Base-by-base conservation (phyloP, 2,329 filamentous ascomycete species). In the Ciborinia camelliae region DNA sequence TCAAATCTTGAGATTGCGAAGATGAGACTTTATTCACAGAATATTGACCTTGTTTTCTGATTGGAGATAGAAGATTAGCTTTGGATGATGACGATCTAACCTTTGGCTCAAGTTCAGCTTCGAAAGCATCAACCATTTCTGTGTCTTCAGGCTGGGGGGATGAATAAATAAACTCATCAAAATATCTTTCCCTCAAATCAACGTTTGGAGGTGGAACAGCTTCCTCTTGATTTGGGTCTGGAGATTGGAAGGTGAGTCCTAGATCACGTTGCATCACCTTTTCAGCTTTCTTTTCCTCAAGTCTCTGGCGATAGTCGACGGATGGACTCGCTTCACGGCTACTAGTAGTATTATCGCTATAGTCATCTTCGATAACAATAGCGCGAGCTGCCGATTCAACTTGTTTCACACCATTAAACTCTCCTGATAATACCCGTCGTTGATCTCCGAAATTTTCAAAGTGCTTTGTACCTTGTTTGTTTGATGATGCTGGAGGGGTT, bases 331-430 rank as follows among this genome's bases (percentile, higher is more conserved):
- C 55, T 47, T 59, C 41, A 23, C 55, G 28, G 14, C 55, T 37
- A 59, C 41, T 32, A n/a, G n/a, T n/a, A n/a, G n/a, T n/a, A 59
- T 47, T 35, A 30, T 37, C 55, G 3, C n/a, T 59, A 59, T 59
- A 59, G 20, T 59, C 14, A 4, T 59, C 41, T 37, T 47, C 20
- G 3, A 20, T 47, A 14, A 47, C 8, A 26, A 59, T 48, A 20
- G 20, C 14, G 47, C 55, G 55, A 35, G 30, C 55, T 47, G 55
- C 55, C 15, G 41, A 47, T 47, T 47, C 41, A 26, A 35, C 12
- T 59, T 6, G 55, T 2, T 23, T 35, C 20, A n/a, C 30, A 32
- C n/a, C 55, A 26, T 59, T 20, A 7, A 45, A 47, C 12, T 47
- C 43, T 37, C 14, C 39, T 12, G n/a, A 47, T 15, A 59, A 35